A percentile compares a stretch with the other conserved stretches of the same genome.
These are phyloP conservation scores for Gossypium ekmanianum DNA, from an alignment of 345 rosid genomes.

Conservation along the genomic window DNA sequence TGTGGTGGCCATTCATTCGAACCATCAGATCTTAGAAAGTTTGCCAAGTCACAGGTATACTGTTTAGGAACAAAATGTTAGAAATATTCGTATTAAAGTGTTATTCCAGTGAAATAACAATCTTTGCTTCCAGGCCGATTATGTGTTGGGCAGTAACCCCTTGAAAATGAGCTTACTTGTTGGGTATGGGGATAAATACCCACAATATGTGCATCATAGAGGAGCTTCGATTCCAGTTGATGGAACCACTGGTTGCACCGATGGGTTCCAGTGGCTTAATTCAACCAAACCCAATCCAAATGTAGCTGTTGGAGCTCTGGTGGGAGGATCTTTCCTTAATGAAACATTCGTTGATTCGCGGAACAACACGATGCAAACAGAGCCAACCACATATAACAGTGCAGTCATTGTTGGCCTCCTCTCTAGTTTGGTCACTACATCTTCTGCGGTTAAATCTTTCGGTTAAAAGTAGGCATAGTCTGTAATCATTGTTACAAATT, in stretches of 20 bases:
- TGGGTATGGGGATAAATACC: constrained; percentile 88
- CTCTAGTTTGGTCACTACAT: constrained; percentile 81
- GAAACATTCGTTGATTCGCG: constrained; percentile 66
- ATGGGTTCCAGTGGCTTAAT: constrained; percentile 71
- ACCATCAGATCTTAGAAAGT: constrained; percentile 80
- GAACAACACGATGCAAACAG: constrained; percentile 78
- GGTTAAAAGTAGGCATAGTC: constrained; percentile 25
- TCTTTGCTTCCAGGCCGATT: constrained; percentile 64
- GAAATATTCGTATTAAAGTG: background rate
- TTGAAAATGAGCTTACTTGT: constrained; percentile 83
- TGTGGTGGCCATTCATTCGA: constrained; percentile 60
- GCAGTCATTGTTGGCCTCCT: constrained; percentile 85
- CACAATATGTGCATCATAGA: constrained; percentile 81
- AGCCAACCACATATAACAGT: constrained; percentile 85
- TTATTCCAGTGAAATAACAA: background rate
- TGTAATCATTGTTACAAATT: constrained; percentile 2
- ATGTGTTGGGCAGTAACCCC: constrained; percentile 80
- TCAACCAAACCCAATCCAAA: constrained; percentile 73
- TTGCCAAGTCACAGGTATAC: constrained; percentile 81
- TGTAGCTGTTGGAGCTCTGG: constrained; percentile 72
- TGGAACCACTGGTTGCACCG: constrained; percentile 61
- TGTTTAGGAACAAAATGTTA: constrained; percentile 2
- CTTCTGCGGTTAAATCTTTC: constrained; percentile 64
- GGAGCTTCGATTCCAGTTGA: constrained; percentile 90
- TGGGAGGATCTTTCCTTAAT: constrained; percentile 86